Percentiles rank a stretch among this genome's conserved stretches.
Conservation (phyloP, 352 stramenopile species). For the Phytophthora pistaciae region DNA sequence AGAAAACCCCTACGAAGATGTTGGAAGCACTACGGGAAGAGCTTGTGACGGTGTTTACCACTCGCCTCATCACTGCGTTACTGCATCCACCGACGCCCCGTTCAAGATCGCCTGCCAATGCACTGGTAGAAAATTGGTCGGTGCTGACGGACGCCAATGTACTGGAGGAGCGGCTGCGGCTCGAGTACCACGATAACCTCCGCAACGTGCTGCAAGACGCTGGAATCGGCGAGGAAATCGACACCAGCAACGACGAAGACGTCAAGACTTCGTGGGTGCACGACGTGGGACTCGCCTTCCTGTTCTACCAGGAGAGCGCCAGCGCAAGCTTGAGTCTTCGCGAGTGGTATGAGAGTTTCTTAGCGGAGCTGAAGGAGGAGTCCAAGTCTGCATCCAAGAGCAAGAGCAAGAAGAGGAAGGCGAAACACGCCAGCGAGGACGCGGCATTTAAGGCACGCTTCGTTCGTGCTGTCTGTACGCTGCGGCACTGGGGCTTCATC, state of each 20-base stretch:
- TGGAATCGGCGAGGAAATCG: slow-evolving; percentile 32
- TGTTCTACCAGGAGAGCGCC: slow-evolving; percentile 77
- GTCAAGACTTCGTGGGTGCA: slow-evolving; percentile 48
- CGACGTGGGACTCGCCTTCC: slow-evolving; percentile 72
- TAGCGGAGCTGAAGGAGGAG: slow-evolving; percentile 45
- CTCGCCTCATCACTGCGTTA: slow-evolving; percentile 48
- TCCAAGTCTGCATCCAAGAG: neutral
- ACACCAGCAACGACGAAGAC: slow-evolving; percentile 19
- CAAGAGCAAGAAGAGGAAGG: slow-evolving; percentile 32
- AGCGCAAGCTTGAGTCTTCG: slow-evolving; percentile 64
- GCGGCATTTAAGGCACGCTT: slow-evolving; percentile 70
- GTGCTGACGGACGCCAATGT: slow-evolving; percentile 34
- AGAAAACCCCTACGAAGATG: slow-evolving; percentile 48
- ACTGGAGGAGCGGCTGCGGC: slow-evolving; percentile 45
- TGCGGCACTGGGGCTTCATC: slow-evolving; percentile 80
- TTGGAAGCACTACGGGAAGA: slow-evolving; percentile 53
- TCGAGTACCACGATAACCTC: slow-evolving; percentile 71
- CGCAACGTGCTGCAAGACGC: slow-evolving; percentile 53
- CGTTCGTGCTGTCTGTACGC: slow-evolving; percentile 67
- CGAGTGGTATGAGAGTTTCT: slow-evolving; percentile 80
- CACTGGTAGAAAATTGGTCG: slow-evolving; percentile 39
- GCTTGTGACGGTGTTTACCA: slow-evolving; percentile 52
- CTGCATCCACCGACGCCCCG: slow-evolving; percentile 30
- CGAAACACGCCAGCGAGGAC: slow-evolving; percentile 13
- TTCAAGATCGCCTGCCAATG: slow-evolving; percentile 11